phyloP scores from a whole-genome alignment of 345 rosid genomes.

The Citrus mangshanensis region DNA sequence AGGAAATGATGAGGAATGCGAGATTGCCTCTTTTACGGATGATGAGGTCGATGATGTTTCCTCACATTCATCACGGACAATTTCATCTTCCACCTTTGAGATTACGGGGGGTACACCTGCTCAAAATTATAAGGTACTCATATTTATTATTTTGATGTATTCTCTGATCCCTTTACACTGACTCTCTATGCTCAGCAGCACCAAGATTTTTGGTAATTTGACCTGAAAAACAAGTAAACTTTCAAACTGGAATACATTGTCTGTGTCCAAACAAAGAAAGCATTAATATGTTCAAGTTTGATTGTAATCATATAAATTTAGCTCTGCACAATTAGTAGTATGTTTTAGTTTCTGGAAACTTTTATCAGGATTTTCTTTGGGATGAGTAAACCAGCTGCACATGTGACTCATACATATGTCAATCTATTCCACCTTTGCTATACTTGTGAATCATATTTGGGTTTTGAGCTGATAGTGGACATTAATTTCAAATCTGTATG shows the following conservation, averaged over 20 bases:
- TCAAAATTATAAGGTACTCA: constrained; percentile 47
- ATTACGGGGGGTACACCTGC: constrained; percentile 29
- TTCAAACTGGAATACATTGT: neutral
- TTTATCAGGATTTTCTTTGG: neutral
- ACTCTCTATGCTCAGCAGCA: neutral
- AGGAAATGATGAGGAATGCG: constrained; percentile 51
- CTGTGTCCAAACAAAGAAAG: neutral
- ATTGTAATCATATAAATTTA: neutral
- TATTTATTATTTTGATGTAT: neutral
- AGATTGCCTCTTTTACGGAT: constrained; percentile 74
- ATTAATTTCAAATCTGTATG: neutral
- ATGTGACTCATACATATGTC: neutral
- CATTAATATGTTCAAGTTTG: neutral
- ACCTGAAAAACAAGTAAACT: neutral
- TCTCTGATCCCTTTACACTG: neutral
- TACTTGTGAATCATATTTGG: neutral
- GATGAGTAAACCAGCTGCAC: neutral
- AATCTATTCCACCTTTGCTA: neutral
- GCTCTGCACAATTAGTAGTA: neutral
- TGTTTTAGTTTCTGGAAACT: neutral
- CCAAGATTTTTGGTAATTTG: neutral
- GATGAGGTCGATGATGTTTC: constrained; percentile 71
- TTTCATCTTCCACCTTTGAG: constrained; percentile 43
- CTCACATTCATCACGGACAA: constrained; percentile 46
- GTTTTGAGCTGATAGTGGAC: neutral